phyloP scores from a whole-genome alignment of 2,329 filamentous ascomycete species.

The Neurospora crassa region DNA sequence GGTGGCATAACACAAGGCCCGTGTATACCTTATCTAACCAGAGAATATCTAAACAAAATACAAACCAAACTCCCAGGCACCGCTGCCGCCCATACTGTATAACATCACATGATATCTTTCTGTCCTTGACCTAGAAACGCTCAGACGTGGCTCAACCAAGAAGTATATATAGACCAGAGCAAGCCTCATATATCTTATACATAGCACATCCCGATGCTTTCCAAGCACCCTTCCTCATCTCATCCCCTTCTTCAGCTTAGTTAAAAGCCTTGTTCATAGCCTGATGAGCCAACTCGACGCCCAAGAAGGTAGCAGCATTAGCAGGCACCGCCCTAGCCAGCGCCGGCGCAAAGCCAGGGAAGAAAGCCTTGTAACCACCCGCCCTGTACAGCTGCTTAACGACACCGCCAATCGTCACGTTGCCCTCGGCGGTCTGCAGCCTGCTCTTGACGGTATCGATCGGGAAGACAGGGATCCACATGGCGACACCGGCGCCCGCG shows the following conservation, averaged over 20 bases:
- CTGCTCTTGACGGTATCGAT: slow-evolving; percentile 94
- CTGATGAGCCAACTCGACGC: slow-evolving; percentile 75
- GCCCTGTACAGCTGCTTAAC: slow-evolving; percentile 72
- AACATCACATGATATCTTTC: not conserved
- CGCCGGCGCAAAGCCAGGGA: slow-evolving; percentile 91
- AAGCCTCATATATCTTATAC: not conserved
- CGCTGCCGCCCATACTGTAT: not conserved
- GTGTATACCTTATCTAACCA: not conserved
- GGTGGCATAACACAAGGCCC: not conserved
- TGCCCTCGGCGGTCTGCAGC: slow-evolving; percentile 82
- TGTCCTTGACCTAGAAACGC: not conserved
- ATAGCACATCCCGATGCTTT: not conserved
- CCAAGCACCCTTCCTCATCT: not conserved
- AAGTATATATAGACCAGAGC: not conserved
- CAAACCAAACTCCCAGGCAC: not conserved
- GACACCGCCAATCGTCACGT: slow-evolving; percentile 69
- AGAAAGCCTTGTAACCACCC: slow-evolving; percentile 86
- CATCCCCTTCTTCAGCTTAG: slow-evolving; percentile 1
- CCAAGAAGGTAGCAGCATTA: slow-evolving; percentile 90
- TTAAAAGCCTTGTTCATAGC: slow-evolving; percentile 67
- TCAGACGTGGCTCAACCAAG: not conserved
- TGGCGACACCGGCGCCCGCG: slow-evolving; percentile 84
- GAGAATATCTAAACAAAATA: not conserved
- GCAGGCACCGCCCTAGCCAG: slow-evolving; percentile 88
- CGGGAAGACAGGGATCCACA: slow-evolving; percentile 99